Conservation (phyloP, 1,284 basidiomycete genomes). For the Anthracocystis walkeri region DNA sequence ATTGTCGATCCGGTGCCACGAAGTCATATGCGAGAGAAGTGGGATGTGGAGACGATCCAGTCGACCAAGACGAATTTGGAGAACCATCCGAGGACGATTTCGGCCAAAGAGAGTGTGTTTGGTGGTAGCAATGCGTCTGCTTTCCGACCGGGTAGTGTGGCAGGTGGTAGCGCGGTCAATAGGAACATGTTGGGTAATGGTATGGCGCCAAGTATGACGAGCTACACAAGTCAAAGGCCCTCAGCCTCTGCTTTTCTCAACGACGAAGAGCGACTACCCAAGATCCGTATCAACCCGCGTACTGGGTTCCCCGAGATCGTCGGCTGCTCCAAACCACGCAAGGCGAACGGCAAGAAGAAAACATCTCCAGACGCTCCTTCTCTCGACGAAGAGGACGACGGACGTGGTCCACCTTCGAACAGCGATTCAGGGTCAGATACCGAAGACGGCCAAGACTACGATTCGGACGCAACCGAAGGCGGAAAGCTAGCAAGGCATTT, state of each 20-base stretch:
- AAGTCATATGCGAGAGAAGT: slow-evolving; percentile 60
- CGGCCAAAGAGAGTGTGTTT: slow-evolving; percentile 55
- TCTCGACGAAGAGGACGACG: slow-evolving; percentile 28
- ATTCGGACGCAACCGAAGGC: slow-evolving; percentile 45
- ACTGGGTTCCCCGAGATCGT: slow-evolving; percentile 64
- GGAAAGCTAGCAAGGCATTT: slow-evolving; percentile 21
- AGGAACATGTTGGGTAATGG: slow-evolving; percentile 37
- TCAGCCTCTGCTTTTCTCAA: slow-evolving; percentile 40
- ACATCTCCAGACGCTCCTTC: not conserved
- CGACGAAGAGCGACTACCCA: slow-evolving; percentile 53
- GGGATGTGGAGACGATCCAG: slow-evolving; percentile 68
- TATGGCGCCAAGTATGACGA: slow-evolving; percentile 44
- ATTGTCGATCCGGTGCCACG: slow-evolving; percentile 44
- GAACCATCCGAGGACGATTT: slow-evolving; percentile 65
- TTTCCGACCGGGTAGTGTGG: slow-evolving; percentile 34
- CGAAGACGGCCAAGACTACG: slow-evolving; percentile 39
- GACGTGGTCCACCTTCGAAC: slow-evolving; percentile 25
- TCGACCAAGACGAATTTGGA: slow-evolving; percentile 67
- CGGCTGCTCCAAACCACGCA: slow-evolving; percentile 54
- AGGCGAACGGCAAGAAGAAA: slow-evolving; percentile 25
- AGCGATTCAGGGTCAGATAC: slow-evolving; percentile 43
- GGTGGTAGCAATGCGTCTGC: slow-evolving; percentile 41
- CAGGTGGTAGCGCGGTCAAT: slow-evolving; percentile 17
- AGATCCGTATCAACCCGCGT: slow-evolving; percentile 61
- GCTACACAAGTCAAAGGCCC: slow-evolving; percentile 35